Percentiles rank a stretch among this genome's conserved stretches.
Evolutionary conservation across 2,329 filamentous ascomycete species (phyloP).

Genomic region (Microcyclospora pomicola): DNA sequence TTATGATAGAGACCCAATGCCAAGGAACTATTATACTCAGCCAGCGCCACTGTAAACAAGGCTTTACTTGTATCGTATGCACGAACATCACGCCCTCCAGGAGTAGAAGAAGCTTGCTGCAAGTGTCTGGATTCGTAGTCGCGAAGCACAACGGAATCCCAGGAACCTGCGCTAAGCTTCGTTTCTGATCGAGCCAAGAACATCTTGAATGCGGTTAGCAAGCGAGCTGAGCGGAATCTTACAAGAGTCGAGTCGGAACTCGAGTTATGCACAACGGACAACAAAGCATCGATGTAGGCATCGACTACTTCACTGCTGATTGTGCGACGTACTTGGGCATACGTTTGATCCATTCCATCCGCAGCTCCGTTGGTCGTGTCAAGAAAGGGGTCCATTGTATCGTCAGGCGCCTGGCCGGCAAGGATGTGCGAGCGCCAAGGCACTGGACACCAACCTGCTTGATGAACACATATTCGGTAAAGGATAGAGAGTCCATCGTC

Average conservation of each 20-base stretch:
- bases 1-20: conserved; percentile 31
- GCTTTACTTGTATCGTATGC: conserved; percentile 20
- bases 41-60: conserved; percentile 21
- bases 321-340: conserved; percentile 27
- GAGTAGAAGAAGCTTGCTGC: conserved; percentile 23
- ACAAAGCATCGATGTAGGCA: conserved; percentile 40
- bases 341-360: conserved; percentile 5
- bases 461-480: not conserved
- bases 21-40: conserved; percentile 30
- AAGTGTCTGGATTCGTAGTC: conserved; percentile 34
- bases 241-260: conserved; percentile 24
- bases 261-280: conserved; percentile 32
- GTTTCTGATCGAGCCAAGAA: conserved; percentile 26
- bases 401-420: conserved; percentile 1
- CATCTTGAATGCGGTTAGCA: conserved; percentile 19
- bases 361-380: conserved; percentile 17
- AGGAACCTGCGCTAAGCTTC: conserved; percentile 28
- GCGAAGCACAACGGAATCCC: conserved; percentile 36
- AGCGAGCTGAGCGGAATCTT: conserved; percentile 22
- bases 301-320: conserved; percentile 46
- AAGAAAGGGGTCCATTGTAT: conserved; percentile 10
- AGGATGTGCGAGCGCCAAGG: conserved; percentile 27
- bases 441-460: conserved; percentile 22
- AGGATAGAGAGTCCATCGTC: conserved; percentile 30
- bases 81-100: conserved; percentile 17